Conservation (phyloP, 257 asterid species). For the Solanum pinnatisectum region DNA sequence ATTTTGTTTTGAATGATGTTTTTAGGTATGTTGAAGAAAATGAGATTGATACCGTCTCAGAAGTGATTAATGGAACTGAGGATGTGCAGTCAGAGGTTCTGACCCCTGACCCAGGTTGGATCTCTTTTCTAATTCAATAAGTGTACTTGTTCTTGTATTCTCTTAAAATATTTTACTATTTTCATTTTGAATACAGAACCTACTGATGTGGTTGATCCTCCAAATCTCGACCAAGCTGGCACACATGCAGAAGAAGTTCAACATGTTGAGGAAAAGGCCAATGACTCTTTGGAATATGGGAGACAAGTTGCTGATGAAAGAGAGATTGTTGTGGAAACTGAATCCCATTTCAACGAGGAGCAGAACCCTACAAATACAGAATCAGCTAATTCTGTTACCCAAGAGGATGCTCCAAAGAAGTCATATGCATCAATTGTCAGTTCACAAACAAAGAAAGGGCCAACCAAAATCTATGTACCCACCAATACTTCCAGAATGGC, state of each 20-base stretch:
- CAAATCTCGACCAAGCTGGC: slow-evolving; percentile 27
- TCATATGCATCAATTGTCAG: slow-evolving; percentile 88
- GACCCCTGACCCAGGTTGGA: slow-evolving; percentile 53
- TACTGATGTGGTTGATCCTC: slow-evolving; percentile 33
- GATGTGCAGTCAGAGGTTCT: slow-evolving; percentile 22
- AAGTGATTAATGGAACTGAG: slow-evolving; percentile 22
- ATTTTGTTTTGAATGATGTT: slow-evolving; percentile 74
- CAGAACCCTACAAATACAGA: slow-evolving; percentile 21
- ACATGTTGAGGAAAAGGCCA: slow-evolving; percentile 25
- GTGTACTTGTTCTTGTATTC: background rate
- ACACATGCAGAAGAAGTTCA: slow-evolving; percentile 36
- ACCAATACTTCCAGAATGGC: slow-evolving; percentile 20
- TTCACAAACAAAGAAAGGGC: slow-evolving; percentile 49
- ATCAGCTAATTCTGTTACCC: slow-evolving; percentile 33
- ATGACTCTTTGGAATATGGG: slow-evolving; percentile 38
- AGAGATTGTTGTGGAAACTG: slow-evolving; percentile 36
- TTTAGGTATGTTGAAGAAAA: slow-evolving; percentile 62
- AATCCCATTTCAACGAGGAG: slow-evolving; percentile 28
- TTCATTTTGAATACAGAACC: slow-evolving; percentile 46
- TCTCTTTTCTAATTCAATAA: background rate
- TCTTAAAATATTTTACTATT: slow-evolving; percentile 1
- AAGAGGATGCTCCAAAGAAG: slow-evolving; percentile 64
- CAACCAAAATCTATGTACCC: slow-evolving; percentile 48
- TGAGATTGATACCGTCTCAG: slow-evolving; percentile 26
- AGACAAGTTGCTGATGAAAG: slow-evolving; percentile 26